Evolutionary conservation across 345 rosid species (phyloP), one percentile per base, ranked within the genome.

Genomic region (Syzygium grande): DNA sequence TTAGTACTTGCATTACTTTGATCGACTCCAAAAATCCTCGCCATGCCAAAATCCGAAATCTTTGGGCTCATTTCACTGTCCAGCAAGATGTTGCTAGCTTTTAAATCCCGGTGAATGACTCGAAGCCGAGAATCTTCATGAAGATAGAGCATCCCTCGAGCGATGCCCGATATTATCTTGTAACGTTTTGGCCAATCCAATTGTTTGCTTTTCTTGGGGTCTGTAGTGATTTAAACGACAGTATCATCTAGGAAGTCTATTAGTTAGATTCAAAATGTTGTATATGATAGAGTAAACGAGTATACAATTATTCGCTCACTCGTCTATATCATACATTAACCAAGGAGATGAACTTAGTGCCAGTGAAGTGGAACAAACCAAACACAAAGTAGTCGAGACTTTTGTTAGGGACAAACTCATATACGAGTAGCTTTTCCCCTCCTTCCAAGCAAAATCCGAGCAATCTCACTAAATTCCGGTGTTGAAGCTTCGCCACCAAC

Each of bases 31-130:
- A 91, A 86, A 9, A 89, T 77, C 41, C 86, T 89, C 4, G 92
- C 88, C 58, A 84, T 84, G 61, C 91, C 91, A 86, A 91, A 91
- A 87, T 91, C 91, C 34, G 89, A 53, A 30, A 91, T 91, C 58
- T 91, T 91, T 4, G 92, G 92, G 52, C 51, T 89, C 90, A 89
- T 90, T 8, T 86, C 41, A 0, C 51, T 86, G 51, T 90, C 90
- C 16, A 87, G 46, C 52, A 90, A 54, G 56, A 90, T 8, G 5
- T 90, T 90, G 83, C 90, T 77, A 25, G 88, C 73, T 89, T 90
- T 90, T 51, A 90, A 73, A 87, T 89, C 90, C 14, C 89, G 86
- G 49, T 91, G 91, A 86, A 89, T 89, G 55, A 91, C 87, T 54
- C 65, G 68, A 21, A 89, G 87, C 5, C 88, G 86, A 22, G 91